A percentile compares a stretch with the other conserved stretches of the same genome.
Conservation (phyloP, 805 yeast species). For the Myxozyma sirexii region DNA sequence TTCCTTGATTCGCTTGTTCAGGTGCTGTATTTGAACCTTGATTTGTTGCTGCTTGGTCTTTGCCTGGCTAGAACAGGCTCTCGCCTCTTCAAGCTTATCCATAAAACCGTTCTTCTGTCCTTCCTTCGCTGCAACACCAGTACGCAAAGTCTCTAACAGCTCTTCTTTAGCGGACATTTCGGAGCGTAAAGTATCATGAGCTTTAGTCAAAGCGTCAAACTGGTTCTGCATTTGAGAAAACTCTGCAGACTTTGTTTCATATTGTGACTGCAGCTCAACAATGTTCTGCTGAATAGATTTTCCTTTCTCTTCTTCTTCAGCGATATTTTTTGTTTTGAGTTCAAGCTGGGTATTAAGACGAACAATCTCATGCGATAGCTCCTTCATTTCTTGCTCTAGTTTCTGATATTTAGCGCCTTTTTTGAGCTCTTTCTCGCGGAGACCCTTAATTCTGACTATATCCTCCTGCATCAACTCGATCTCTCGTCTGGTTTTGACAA, state of each 20-base stretch:
- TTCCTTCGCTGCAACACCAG: constrained; percentile 88
- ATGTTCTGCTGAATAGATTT: constrained; percentile 44
- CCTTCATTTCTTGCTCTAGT: constrained; percentile 60
- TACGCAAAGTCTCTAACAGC: constrained; percentile 73
- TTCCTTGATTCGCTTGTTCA: constrained; percentile 55
- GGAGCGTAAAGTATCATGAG: constrained; percentile 52
- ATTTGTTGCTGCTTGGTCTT: constrained; percentile 61
- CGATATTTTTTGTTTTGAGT: constrained; percentile 57
- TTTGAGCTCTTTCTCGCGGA: constrained; percentile 59
- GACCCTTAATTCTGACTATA: constrained; percentile 53
- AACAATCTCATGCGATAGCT: constrained; percentile 63
- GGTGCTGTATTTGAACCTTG: constrained; percentile 59
- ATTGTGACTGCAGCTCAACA: constrained; percentile 31
- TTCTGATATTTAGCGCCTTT: constrained; percentile 64
- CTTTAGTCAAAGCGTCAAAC: constrained; percentile 50
- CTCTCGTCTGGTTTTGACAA: constrained; percentile 46
- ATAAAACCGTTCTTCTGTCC: constrained; percentile 74
- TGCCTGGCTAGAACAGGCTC: constrained; percentile 56
- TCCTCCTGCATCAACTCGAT: constrained; percentile 63
- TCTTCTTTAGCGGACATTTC: constrained; percentile 68
- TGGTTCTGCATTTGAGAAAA: constrained; percentile 51
- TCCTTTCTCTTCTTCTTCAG: constrained; percentile 54
- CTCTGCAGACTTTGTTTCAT: constrained; percentile 43
- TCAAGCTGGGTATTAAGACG: constrained; percentile 67
- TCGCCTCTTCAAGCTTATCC: constrained; percentile 64